Percentiles rank a stretch among this genome's conserved stretches.
These are phyloP conservation scores for Saitozyma sp. DNA, from an alignment of 768 basidiomycete species.

Conservation along the genomic window DNA sequence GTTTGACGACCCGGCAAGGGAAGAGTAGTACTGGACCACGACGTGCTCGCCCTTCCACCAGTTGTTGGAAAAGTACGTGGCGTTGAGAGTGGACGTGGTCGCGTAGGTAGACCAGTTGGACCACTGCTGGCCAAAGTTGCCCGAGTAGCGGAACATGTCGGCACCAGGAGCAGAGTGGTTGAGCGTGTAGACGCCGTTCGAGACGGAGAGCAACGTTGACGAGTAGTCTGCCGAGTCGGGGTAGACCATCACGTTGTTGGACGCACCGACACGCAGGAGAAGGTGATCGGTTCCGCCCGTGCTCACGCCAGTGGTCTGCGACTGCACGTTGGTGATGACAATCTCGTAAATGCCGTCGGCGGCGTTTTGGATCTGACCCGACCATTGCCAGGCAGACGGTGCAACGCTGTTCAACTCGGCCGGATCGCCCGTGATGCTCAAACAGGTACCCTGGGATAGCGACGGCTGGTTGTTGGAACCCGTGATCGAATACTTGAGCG, in stretches of 20 bases:
- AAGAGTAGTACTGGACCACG: constrained; percentile 88
- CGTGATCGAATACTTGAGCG: constrained; percentile 70
- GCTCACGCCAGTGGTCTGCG: constrained; percentile 61
- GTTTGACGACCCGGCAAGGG: constrained; percentile 62
- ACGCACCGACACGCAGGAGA: constrained; percentile 73
- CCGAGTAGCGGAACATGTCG: constrained; percentile 80
- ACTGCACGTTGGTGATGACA: constrained; percentile 62
- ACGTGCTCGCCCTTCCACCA: constrained; percentile 85
- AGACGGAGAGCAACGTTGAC: constrained; percentile 55
- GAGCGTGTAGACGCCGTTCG: constrained; percentile 69
- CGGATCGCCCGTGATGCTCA: constrained; percentile 55
- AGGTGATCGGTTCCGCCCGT: constrained; percentile 70
- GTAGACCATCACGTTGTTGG: constrained; percentile 82
- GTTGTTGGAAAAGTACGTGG: constrained; percentile 58
- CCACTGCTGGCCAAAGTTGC: constrained; percentile 84
- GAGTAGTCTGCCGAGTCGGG: constrained; percentile 74
- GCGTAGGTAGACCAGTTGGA: constrained; percentile 78
- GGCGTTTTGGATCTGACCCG: constrained; percentile 69
- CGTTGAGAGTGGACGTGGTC: constrained; percentile 63
- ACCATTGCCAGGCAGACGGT: constrained; percentile 69
- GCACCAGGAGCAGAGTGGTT: constrained; percentile 82
- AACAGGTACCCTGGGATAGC: constrained; percentile 52
- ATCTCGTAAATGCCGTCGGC: constrained; percentile 82
- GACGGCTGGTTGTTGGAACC: constrained; percentile 63
- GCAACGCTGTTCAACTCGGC: constrained; percentile 61